These are phyloP conservation scores for Saussurea involucrata DNA, from an alignment of 129 eudicot genomes.

Conservation along the genomic window DNA sequence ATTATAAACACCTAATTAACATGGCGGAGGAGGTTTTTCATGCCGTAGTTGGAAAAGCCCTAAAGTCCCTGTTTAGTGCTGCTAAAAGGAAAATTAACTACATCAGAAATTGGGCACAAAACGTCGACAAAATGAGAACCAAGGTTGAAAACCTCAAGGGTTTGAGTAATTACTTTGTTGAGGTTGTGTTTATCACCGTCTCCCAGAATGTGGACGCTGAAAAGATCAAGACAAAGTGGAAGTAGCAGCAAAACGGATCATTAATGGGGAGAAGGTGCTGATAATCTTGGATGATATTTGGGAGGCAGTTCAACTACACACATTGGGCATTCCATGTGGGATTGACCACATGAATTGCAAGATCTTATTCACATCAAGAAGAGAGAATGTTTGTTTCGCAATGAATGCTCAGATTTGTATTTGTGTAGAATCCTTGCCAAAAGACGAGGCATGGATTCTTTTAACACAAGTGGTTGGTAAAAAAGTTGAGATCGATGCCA, in stretches of 20 bases:
- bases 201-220: neutral
- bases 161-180: neutral
- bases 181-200: conserved; percentile 1
- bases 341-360: conserved; percentile 6
- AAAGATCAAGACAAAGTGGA: neutral
- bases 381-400: neutral
- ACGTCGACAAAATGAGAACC: conserved; percentile 15
- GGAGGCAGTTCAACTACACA: neutral
- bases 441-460: conserved; percentile 13
- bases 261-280: neutral
- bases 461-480: neutral
- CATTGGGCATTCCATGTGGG: conserved; percentile 11
- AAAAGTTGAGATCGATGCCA: neutral
- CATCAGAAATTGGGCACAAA: too few relatives aligned
- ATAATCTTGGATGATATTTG: conserved; percentile 26
- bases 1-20: too few relatives aligned
- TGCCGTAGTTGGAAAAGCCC: too few relatives aligned
- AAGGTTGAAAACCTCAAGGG: conserved; percentile 6
- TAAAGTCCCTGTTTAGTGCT: too few relatives aligned
- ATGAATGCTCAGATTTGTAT: conserved; percentile 9
- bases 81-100: too few relatives aligned
- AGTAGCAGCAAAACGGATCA: neutral
- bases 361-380: conserved; percentile 24
- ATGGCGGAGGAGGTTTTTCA: too few relatives aligned
- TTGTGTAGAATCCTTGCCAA: neutral